Evolutionary conservation across 2,329 filamentous ascomycete genomes (phyloP).

Genomic region (Trichothecium roseum): DNA sequence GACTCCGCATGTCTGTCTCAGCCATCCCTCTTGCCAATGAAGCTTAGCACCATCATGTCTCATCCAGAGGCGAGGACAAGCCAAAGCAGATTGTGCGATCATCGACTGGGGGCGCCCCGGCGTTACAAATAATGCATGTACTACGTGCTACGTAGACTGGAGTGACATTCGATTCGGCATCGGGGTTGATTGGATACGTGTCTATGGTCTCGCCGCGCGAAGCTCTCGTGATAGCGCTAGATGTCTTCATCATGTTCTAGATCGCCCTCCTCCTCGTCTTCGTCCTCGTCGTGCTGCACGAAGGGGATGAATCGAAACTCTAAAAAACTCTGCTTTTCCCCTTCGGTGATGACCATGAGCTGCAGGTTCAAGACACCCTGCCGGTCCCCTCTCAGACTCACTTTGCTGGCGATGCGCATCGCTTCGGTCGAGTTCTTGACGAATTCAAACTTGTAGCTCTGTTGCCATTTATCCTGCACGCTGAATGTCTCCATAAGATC

Average conservation of each 20-base stretch:
- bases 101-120: no score
- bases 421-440: constrained; percentile 78
- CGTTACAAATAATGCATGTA: no score
- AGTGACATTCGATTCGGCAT: no score
- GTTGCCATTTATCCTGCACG: constrained; percentile 47
- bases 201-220: constrained; percentile 3
- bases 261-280: constrained; percentile 24
- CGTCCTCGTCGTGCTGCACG: constrained; percentile 46
- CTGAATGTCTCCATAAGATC: constrained; percentile 67
- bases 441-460: constrained; percentile 79
- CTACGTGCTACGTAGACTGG: no score
- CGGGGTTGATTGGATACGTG: background rate
- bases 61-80: no score
- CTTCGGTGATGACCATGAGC: constrained; percentile 87
- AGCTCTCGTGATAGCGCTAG: constrained; percentile 1
- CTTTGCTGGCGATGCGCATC: constrained; percentile 89
- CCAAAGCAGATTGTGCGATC: no score
- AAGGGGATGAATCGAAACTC: constrained; percentile 77
- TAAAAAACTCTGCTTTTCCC: constrained; percentile 59
- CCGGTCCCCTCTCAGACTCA: constrained; percentile 77
- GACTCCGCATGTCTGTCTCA: no score
- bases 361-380: constrained; percentile 90
- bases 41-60: no score
- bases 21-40: no score
- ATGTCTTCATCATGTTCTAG: background rate